Conservation (phyloP, 2,329 filamentous ascomycete species). For the Claviceps africana region DNA sequence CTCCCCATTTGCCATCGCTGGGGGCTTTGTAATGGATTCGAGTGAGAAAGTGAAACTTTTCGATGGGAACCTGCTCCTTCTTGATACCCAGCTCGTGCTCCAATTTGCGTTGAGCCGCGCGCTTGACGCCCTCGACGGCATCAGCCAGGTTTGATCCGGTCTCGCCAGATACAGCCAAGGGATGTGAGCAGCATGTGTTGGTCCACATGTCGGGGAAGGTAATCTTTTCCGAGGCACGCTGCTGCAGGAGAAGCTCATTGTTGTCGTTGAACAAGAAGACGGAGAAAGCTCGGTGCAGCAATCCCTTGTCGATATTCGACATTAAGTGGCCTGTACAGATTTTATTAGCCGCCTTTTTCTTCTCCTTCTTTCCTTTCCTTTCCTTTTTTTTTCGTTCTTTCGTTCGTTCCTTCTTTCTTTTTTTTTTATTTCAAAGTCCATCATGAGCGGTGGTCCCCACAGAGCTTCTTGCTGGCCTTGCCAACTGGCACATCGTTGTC, state of each 20-base stretch:
- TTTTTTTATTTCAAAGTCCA: neutral
- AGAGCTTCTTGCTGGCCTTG: slow-evolving; percentile 94
- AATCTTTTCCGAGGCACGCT: slow-evolving; percentile 92
- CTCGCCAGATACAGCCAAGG: slow-evolving; percentile 80
- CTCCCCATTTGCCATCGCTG: slow-evolving; percentile 95
- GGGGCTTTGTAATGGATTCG: slow-evolving; percentile 97
- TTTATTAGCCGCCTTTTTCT: neutral
- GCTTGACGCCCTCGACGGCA: slow-evolving; percentile 74
- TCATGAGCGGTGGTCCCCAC: slow-evolving; percentile 37
- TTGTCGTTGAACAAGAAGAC: slow-evolving; percentile 94
- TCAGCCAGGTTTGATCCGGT: slow-evolving; percentile 70
- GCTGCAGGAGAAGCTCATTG: slow-evolving; percentile 86
- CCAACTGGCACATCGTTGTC: slow-evolving; percentile 86
- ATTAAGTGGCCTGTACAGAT: slow-evolving; percentile 72
- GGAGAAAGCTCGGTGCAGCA: slow-evolving; percentile 94
- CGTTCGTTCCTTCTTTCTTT: too few relatives aligned
- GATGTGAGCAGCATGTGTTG: slow-evolving; percentile 98
- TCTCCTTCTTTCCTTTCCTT: too few relatives aligned
- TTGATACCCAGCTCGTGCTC: slow-evolving; percentile 92
- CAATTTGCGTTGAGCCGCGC: slow-evolving; percentile 83
- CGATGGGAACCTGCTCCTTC: slow-evolving; percentile 72
- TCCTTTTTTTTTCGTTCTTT: too few relatives aligned
- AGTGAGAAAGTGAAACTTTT: slow-evolving; percentile 86
- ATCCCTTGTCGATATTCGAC: slow-evolving; percentile 93
- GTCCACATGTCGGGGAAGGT: slow-evolving; percentile 99